Evolutionary conservation across 257 asterid genomes (phyloP).

Genomic region (Plantago ovata): DNA sequence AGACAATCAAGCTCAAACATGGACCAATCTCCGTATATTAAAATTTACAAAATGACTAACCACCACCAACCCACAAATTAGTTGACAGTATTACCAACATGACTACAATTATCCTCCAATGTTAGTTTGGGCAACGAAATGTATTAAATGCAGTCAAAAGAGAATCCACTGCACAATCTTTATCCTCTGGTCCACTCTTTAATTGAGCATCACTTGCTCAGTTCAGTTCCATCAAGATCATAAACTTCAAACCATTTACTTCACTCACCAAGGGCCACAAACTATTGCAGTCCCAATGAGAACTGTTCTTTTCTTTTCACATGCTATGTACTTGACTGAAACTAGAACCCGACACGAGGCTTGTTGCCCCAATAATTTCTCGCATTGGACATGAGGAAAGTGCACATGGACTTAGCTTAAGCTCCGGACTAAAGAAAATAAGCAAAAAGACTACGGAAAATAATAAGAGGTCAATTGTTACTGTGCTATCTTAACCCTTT

Average conservation of each 20-base stretch:
- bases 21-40: too few relatives aligned
- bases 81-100: background rate
- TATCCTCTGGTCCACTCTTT: background rate
- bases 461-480: slow-evolving; percentile 13
- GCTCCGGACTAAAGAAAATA: slow-evolving; percentile 15
- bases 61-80: too few relatives aligned
- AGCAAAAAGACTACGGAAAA: slow-evolving; percentile 9
- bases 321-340: background rate
- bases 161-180: background rate
- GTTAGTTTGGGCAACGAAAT: too few relatives aligned
- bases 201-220: background rate
- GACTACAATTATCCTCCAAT: background rate
- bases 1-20: too few relatives aligned
- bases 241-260: background rate
- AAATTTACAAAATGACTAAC: background rate
- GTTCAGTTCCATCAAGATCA: background rate
- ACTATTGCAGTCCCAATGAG: too few relatives aligned
- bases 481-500: slow-evolving; percentile 16
- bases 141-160: background rate
- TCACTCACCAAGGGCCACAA: too few relatives aligned
- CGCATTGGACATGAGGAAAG: too few relatives aligned
- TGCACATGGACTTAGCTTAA: slow-evolving; percentile 15
- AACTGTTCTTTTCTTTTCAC: background rate
- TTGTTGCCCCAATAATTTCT: too few relatives aligned
- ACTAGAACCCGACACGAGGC: too few relatives aligned